Evolutionary conservation across 169 alveolate species (phyloP).

Genomic region (Plasmodium relictum): DNA sequence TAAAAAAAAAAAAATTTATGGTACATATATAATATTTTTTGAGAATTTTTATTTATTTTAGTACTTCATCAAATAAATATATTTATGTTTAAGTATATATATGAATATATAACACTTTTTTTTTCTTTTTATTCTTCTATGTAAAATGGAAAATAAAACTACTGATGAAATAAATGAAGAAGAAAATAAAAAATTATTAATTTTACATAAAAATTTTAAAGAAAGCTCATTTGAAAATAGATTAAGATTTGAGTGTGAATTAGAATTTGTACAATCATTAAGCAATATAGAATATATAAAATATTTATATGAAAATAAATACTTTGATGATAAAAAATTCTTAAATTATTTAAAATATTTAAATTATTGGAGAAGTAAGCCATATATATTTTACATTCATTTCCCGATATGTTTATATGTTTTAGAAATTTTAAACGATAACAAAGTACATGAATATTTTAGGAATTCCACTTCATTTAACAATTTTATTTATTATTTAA

Average conservation of each 20-base stretch:
- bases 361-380: conserved; percentile 82
- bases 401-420: conserved; percentile 84
- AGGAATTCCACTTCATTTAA: conserved; percentile 41
- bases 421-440: conserved; percentile 81
- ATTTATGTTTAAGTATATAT: too few species aligned
- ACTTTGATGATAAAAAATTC: conserved; percentile 81
- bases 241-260: conserved; percentile 83
- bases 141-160: conserved; percentile 59
- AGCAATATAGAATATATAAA: conserved; percentile 82
- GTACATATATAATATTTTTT: too few species aligned
- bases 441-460: conserved; percentile 47
- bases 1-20: too few species aligned
- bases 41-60: too few species aligned
- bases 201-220: conserved; percentile 61
- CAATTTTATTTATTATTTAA: conserved; percentile 55
- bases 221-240: conserved; percentile 79
- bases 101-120: neutral
- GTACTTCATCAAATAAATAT: too few species aligned
- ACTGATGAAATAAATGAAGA: conserved; percentile 3
- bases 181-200: conserved; percentile 42
- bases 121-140: neutral
- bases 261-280: conserved; percentile 86
- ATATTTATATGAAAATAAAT: conserved; percentile 78
- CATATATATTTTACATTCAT: conserved; percentile 80
- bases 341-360: conserved; percentile 82